Conservation (phyloP, 2,329 filamentous ascomycete species). For the Diaporthe australafricana region DNA sequence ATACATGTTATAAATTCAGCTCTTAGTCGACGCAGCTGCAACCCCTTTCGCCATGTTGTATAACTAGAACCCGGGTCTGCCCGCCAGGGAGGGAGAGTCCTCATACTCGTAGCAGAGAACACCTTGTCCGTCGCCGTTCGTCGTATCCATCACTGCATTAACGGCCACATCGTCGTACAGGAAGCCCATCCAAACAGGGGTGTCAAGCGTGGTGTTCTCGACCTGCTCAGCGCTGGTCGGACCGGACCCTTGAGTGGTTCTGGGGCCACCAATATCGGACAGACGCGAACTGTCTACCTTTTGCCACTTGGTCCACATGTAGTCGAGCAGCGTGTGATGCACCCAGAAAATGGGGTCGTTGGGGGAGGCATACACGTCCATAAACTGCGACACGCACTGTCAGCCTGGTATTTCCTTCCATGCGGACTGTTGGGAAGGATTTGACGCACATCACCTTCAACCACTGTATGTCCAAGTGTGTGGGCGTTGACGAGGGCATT, state of each 20-base stretch:
- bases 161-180: neutral
- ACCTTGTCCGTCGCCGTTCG: neutral
- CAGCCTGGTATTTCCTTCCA: neutral
- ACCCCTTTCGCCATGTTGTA: neutral
- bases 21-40: neutral
- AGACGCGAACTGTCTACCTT: slow-evolving; percentile 8
- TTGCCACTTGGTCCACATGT: slow-evolving; percentile 40
- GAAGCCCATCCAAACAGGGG: neutral
- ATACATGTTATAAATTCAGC: no score
- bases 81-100: neutral
- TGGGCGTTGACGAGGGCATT: neutral
- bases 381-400: slow-evolving; percentile 29
- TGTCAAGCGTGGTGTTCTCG: neutral
- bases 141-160: neutral
- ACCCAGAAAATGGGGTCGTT: slow-evolving; percentile 49
- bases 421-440: neutral
- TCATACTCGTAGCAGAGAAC: neutral
- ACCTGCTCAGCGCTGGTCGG: neutral
- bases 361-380: slow-evolving; percentile 35
- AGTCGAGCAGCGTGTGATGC: slow-evolving; percentile 47
- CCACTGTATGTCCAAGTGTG: neutral
- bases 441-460: neutral
- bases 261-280: slow-evolving; percentile 11
- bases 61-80: neutral
- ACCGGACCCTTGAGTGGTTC: neutral